A percentile compares a stretch with the other conserved stretches of the same genome.
Conservation (phyloP, 2,329 filamentous ascomycete species). For the Chaetomiaceae sp. region DNA sequence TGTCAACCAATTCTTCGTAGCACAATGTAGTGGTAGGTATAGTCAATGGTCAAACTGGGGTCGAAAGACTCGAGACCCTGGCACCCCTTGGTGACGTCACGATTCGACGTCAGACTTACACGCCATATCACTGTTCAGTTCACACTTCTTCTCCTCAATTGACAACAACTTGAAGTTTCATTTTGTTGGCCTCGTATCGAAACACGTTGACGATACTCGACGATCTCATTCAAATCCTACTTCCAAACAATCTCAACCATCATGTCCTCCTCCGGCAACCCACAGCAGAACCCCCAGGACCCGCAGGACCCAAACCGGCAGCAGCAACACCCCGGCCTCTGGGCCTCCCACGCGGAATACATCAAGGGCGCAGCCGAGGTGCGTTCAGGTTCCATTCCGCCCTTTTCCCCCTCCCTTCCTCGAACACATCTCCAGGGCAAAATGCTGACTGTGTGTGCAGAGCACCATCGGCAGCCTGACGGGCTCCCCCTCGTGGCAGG, state of each 20-base stretch:
- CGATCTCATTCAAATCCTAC: background rate
- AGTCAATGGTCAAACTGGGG: too few relatives aligned
- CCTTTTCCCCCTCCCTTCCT: background rate
- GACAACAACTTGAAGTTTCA: too few relatives aligned
- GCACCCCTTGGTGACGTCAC: too few relatives aligned
- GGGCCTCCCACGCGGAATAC: constrained; percentile 62
- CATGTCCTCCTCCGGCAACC: constrained; percentile 27
- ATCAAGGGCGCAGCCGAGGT: constrained; percentile 65
- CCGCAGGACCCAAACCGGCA: constrained; percentile 21
- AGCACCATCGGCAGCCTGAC: constrained; percentile 55
- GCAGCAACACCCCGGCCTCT: constrained; percentile 51
- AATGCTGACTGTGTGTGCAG: background rate
- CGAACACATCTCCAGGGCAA: background rate
- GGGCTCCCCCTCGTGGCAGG: constrained; percentile 59
- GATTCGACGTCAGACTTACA: too few relatives aligned
- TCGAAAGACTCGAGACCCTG: too few relatives aligned
- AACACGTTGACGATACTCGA: background rate
- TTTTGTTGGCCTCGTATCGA: too few relatives aligned
- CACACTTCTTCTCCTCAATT: too few relatives aligned
- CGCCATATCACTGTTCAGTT: too few relatives aligned
- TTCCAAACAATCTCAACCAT: constrained; percentile 7
- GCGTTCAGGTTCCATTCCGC: constrained; percentile 17
- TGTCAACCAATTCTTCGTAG: too few relatives aligned
- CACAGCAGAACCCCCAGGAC: constrained; percentile 5
- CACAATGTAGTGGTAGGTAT: too few relatives aligned